Evolutionary conservation across 345 rosid genomes (phyloP), one percentile per base, ranked within the genome.

Genomic region (Linum usitatissimum): DNA sequence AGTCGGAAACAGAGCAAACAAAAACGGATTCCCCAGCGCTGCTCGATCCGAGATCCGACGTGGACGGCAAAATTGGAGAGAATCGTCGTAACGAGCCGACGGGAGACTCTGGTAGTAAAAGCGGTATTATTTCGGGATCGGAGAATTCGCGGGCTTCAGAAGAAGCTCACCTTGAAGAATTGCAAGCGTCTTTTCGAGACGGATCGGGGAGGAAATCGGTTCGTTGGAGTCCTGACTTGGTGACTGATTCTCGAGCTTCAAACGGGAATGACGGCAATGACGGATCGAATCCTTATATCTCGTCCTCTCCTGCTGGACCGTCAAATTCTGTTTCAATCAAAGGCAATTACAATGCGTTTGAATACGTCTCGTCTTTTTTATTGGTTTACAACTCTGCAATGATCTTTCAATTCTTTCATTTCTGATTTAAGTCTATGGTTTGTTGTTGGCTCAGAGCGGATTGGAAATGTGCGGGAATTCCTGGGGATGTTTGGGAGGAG

Each of bases 401-500:
- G 48, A 5, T 21, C 1, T 39, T 3, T 54, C 19, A 1, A 8
- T 28, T 51, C 14, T 23, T 9, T 64, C 42, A 23, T 9, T 0
- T 17, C 6, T 21, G 3, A 15, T 1, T 14, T 7, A n/a, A 34
- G 49, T 30, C 54, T 60, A 9, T 53, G 64, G 45, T 36, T 61
- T 68, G 17, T 12, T 20, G 6, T 28, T 12, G 61, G 48, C 13
- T 38, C 63, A 60, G 63, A 60, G 63, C 31, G 45, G 48, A 18
- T 60, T 6, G 63, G 42, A 19, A 31, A 14, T n/a, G 75, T 71
- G 9, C 18, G 48, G 49, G 75, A 71, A 36, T 58, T 63, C 60
- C 45, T 71, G 13, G 75, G 70, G 19, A 66, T 70, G 18, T 71
- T 70, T 67, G 64, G 75, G 2, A 71, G 54, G 66, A 66, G 34